Evolutionary conservation across 2,329 filamentous ascomycete species (phyloP), one percentile per base, ranked within the genome.

Genomic region (Beauveria scarabaeidicola): DNA sequence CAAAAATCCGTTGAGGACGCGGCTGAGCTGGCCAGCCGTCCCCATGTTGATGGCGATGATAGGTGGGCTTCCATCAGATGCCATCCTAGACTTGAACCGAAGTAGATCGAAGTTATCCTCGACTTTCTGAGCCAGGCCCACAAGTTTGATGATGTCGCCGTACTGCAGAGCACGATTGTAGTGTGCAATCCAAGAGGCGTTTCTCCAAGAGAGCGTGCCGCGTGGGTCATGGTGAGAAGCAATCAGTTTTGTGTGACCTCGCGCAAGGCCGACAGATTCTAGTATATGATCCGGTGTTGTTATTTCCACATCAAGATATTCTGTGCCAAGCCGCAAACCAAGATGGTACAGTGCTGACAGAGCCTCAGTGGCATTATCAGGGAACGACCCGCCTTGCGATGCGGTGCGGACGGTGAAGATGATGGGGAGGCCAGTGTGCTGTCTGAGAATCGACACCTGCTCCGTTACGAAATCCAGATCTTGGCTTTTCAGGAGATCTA

Each of bases 21-120:
- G 87, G 68, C 91, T 96, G 46, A 97, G 81, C 75, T 96, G 94
- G 52, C 94, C 94, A 27, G 83, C 78, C 52, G 84, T 79, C 32
- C 93, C 92, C 93, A 99, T 97, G 74, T 99, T 99, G 70, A 99
- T 88, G 1, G 89, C 91, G 66, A 99, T 97, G 59, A 99, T 76
- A 1, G 92, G 93, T n/a, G 86, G 85, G 57, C 88, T 80, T 69
- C 95, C 88, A 1, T 89, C 82, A 25, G 81, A 77, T 41, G 84
- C 78, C 74, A 92, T 91, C 76, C 83, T 87, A 23, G 80, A 75
- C 76, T 90, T 92, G 82, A 99, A 99, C 52, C 83, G 83, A 44
- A 85, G 84, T 32, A 97, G 81, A 44, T 88, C 85, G 69, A 90
- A 94, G 72, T 99, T 99, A 74, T 97, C 92, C 62, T 91, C 85